Evolutionary conservation across 305 asterid species (phyloP), one percentile per base, ranked within the genome.

Genomic region (Withania somnifera): DNA sequence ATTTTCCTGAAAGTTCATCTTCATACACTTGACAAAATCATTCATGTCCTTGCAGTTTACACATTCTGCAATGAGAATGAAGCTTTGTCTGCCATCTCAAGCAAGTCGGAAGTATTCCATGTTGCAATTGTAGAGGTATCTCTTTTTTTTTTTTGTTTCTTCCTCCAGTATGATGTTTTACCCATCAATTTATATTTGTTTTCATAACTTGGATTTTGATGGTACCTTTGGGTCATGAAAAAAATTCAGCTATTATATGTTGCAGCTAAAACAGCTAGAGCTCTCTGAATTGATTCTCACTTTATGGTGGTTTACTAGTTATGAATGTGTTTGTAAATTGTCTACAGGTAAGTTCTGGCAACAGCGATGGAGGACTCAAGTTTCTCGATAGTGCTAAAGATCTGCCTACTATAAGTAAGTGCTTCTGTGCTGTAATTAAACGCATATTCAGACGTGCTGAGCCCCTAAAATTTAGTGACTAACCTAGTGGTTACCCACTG

Each of bases 121-220:
- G 87, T 87, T 82, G 92, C 92, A 42, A 89, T 89, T 13, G 82
- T 87, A 40, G 92, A 87, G 92, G 92, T 89, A 89, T 32, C 77
- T 77, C 7, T 28, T 50, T 53, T 78, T 68, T 5, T 15, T 10
- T 50, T 15, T n/a, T n/a, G n/a, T n/a, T 15, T 52, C 13, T 52
- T 17, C 2, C 28, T 26, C 7, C 38, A 11, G 19, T 26, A 26
- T 30, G 68, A 26, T 5, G 36, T 6, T 60, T 60, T 26, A 13
- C 34, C 4, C 42, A 26, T 26, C 6, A 8, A 47, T 51, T 73
- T 50, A 8, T 47, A 15, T 26, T 63, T 24, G 14, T 71, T 71
- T 24, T 45, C 56, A 40, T 45, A 45, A 13, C 45, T 73, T 73
- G 2, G 60, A 1, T 47, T 47, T 42, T 73, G 22, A 24, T 14